These are phyloP conservation scores for Odontarrhena argentea DNA, from an alignment of 345 rosid species.

Conservation along the genomic window DNA sequence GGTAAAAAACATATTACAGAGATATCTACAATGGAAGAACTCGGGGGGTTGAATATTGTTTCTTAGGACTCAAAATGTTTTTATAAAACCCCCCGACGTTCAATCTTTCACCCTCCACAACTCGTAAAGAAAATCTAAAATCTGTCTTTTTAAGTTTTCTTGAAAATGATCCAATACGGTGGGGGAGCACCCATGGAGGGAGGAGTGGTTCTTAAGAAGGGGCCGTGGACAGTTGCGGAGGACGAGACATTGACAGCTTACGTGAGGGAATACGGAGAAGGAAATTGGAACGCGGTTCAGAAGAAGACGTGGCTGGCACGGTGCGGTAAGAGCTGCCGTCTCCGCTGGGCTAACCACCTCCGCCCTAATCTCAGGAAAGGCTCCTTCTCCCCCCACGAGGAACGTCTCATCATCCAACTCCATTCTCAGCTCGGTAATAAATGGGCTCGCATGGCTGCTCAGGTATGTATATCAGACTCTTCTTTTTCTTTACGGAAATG, in stretches of 20 bases:
- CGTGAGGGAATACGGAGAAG: conserved; percentile 52
- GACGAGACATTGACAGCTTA: conserved; percentile 46
- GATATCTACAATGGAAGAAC: background rate
- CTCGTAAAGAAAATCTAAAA: background rate
- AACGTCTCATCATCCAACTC: conserved; percentile 46
- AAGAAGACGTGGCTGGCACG: conserved; percentile 49
- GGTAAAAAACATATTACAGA: background rate
- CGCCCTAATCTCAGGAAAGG: conserved; percentile 52
- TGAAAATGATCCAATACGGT: conserved; percentile 17
- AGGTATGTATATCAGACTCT: conserved; percentile 24
- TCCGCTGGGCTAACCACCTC: conserved; percentile 55
- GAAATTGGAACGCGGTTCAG: conserved; percentile 56
- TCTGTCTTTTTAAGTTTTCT: background rate
- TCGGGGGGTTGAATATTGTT: conserved; percentile 14
- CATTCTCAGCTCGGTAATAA: conserved; percentile 51
- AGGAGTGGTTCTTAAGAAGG: conserved; percentile 43
- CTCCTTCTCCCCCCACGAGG: conserved; percentile 47
- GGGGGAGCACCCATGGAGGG: conserved; percentile 25
- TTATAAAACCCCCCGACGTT: conserved; percentile 2
- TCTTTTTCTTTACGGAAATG: too few species aligned
- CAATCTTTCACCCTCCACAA: conserved; percentile 1
- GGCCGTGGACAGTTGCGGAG: conserved; percentile 55
- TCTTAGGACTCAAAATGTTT: background rate
- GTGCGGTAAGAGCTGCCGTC: conserved; percentile 56
- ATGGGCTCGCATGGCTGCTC: conserved; percentile 61